phyloP scores from a whole-genome alignment of 139 green algal species.

The Medakamo hakoo region DNA sequence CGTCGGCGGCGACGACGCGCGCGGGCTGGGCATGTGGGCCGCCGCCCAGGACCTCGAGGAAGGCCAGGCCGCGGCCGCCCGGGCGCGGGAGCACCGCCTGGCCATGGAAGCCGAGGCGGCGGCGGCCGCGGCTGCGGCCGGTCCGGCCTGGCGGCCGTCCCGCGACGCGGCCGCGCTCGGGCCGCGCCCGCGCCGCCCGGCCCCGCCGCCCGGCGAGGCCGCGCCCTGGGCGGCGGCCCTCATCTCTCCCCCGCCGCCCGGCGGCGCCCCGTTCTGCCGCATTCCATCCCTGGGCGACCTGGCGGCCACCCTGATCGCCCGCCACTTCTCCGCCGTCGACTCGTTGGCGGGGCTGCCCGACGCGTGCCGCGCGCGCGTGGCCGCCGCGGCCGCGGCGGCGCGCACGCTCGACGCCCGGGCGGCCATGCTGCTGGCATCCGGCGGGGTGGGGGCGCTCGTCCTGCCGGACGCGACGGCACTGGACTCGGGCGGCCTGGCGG shows the following conservation, averaged over 20 bases:
- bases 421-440: conserved; percentile 27
- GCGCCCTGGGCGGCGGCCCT: no score
- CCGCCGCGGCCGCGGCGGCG: neutral
- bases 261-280: neutral
- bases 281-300: conserved; percentile 22
- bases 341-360: conserved; percentile 42
- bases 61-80: neutral
- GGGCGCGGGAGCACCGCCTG: no score
- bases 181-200: no score
- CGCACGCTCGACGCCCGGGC: conserved; percentile 13
- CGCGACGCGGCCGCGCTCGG: conserved; percentile 19
- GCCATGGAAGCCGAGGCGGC: neutral
- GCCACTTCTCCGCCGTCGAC: conserved; percentile 44
- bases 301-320: conserved; percentile 24
- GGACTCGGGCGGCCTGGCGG: conserved; percentile 17
- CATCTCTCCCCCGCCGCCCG: no score
- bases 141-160: conserved; percentile 20
- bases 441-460: neutral
- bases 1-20: conserved; percentile 26
- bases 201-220: no score
- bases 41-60: neutral
- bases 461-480: conserved; percentile 10
- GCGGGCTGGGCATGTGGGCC: no score
- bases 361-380: conserved; percentile 14
- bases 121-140: neutral